These are phyloP conservation scores for Teratosphaeria gauchensis DNA, from an alignment of 2,329 filamentous ascomycete genomes.

Conservation along the genomic window DNA sequence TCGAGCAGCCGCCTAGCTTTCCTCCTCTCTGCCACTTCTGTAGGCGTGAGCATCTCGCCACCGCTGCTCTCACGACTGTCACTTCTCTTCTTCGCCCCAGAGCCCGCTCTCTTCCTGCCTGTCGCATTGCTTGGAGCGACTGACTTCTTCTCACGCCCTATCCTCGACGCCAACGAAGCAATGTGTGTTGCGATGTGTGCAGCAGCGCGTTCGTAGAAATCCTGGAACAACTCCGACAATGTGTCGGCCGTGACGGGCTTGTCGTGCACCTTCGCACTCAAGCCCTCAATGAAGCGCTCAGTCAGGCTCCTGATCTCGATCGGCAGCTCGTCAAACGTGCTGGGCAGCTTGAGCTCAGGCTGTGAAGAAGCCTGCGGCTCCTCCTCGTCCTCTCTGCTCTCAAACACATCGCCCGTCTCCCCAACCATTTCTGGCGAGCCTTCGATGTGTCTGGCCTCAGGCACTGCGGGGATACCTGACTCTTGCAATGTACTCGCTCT, in stretches of 20 bases:
- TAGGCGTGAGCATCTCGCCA: slow-evolving; percentile 70
- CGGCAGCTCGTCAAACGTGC: slow-evolving; percentile 79
- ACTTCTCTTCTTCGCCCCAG: slow-evolving; percentile 26
- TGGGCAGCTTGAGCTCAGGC: slow-evolving; percentile 36
- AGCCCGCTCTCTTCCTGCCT: slow-evolving; percentile 31
- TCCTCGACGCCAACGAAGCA: slow-evolving; percentile 62
- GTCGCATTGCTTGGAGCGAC: slow-evolving; percentile 45
- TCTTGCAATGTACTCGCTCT: slow-evolving; percentile 40
- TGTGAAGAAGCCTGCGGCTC: slow-evolving; percentile 5
- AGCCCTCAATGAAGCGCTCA: slow-evolving; percentile 84
- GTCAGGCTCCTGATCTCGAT: slow-evolving; percentile 87
- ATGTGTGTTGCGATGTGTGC: slow-evolving; percentile 81
- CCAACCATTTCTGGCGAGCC: slow-evolving; percentile 25
- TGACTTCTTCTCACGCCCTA: slow-evolving; percentile 55
- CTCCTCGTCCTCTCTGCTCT: slow-evolving; percentile 25
- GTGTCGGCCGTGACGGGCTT: slow-evolving; percentile 74
- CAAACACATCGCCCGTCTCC: slow-evolving; percentile 31
- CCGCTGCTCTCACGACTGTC: slow-evolving; percentile 29
- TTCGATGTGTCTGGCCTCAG: slow-evolving; percentile 32
- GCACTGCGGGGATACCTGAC: slow-evolving; percentile 32
- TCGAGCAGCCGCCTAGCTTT: slow-evolving; percentile 69
- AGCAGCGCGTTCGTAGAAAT: slow-evolving; percentile 78
- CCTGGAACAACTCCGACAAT: slow-evolving; percentile 80
- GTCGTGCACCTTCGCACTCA: slow-evolving; percentile 77
- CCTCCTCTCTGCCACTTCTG: slow-evolving; percentile 73